Percentiles rank a stretch among this genome's conserved stretches.
These are phyloP conservation scores for Coemansia sp. DNA, from an alignment of 192 early-diverging fungal species.

Conservation along the genomic window DNA sequence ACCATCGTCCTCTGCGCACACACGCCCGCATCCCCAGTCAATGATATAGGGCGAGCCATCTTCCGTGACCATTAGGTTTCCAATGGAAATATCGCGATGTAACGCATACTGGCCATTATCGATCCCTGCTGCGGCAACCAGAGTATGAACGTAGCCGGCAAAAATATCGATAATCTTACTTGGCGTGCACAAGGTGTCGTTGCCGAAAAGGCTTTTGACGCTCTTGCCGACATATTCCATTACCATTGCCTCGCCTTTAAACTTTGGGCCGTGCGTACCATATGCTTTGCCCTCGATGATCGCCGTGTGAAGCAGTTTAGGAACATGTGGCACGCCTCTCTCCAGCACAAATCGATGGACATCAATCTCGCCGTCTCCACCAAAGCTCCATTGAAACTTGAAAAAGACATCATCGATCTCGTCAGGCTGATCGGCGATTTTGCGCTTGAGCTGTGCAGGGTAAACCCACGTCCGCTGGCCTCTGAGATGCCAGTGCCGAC, in stretches of 20 bases:
- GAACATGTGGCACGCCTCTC: background rate
- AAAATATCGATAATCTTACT: slow-evolving; percentile 1
- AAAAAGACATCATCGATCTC: background rate
- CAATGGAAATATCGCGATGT: slow-evolving; percentile 1
- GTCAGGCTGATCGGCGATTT: too few species aligned
- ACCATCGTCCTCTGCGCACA: background rate
- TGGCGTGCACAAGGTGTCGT: background rate
- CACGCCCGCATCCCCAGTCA: slow-evolving; percentile 4
- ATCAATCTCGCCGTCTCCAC: background rate
- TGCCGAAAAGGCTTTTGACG: background rate
- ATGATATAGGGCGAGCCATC: background rate
- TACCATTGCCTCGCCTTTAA: background rate
- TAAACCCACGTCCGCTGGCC: slow-evolving; percentile 3
- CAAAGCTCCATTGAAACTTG: slow-evolving; percentile 9
- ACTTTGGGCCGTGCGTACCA: background rate
- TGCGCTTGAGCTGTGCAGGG: background rate
- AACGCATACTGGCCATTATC: background rate
- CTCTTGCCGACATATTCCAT: background rate
- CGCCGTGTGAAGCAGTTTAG: background rate
- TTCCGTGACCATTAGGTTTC: slow-evolving; percentile 2
- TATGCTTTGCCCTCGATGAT: background rate
- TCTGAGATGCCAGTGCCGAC: slow-evolving; percentile 4
- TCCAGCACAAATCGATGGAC: background rate
- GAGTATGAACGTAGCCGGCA: slow-evolving; percentile 5
- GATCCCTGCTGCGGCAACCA: background rate